These are phyloP conservation scores for Talaromyces sp. DNA, from an alignment of 2,329 filamentous ascomycete genomes.

Conservation along the genomic window DNA sequence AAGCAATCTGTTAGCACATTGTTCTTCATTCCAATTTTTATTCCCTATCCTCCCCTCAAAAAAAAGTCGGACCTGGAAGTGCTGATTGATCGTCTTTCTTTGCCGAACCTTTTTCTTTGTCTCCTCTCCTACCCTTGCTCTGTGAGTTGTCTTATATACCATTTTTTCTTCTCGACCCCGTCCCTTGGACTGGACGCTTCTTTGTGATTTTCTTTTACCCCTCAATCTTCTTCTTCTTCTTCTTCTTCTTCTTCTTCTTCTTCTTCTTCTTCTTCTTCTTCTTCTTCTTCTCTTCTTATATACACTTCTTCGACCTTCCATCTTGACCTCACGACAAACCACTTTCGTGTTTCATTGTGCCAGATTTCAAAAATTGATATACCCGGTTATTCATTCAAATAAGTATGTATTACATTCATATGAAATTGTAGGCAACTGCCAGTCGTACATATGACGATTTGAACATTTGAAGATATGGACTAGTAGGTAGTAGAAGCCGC, in stretches of 20 bases:
- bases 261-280: slow-evolving; percentile 11
- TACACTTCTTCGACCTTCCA: slow-evolving; percentile 5
- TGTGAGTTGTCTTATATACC: not conserved
- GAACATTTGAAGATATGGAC: too few species aligned
- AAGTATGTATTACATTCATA: too few species aligned
- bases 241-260: slow-evolving; percentile 15
- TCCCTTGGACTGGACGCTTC: slow-evolving; percentile 3
- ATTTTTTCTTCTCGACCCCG: not conserved
- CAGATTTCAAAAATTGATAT: slow-evolving; percentile 23
- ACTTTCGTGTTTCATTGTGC: slow-evolving; percentile 7
- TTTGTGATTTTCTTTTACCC: slow-evolving; percentile 1
- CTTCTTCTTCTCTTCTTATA: slow-evolving; percentile 9
- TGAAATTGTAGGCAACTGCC: too few species aligned
- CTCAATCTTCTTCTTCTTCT: slow-evolving; percentile 11
- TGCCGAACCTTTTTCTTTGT: slow-evolving; percentile 2
- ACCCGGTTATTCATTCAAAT: slow-evolving; percentile 13
- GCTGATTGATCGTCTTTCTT: not conserved
- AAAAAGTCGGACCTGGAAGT: slow-evolving; percentile 1
- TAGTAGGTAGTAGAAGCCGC: too few species aligned
- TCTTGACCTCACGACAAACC: slow-evolving; percentile 3
- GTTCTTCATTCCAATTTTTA: too few species aligned
- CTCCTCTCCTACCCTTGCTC: slow-evolving; percentile 7
- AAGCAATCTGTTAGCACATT: slow-evolving; percentile 5
- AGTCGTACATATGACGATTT: too few species aligned
- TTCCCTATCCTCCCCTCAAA: slow-evolving; percentile 16